Percentiles rank a stretch among this genome's conserved stretches.
phyloP scores from a whole-genome alignment of 495 filamentous ascomycete species.

The Peziza echinospora region DNA sequence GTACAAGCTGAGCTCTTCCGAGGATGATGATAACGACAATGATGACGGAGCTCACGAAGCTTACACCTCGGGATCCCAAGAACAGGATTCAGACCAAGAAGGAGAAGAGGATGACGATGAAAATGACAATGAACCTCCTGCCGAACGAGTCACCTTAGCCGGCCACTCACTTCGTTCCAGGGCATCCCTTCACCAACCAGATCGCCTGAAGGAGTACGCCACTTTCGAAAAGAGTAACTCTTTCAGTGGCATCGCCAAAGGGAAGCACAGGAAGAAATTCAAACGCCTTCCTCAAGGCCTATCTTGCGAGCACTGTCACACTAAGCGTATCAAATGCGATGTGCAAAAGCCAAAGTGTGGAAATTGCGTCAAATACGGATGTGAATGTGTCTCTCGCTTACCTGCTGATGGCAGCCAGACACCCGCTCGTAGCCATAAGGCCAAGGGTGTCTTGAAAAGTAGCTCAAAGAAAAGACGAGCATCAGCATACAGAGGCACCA shows the following conservation, averaged over 20 bases:
- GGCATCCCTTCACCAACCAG: constrained; percentile 4
- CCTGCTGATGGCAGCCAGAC: constrained; percentile 24
- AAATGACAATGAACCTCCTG: constrained; percentile 1
- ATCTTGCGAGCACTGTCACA: constrained; percentile 7
- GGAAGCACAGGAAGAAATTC: not conserved
- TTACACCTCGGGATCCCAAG: not conserved
- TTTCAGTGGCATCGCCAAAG: not conserved
- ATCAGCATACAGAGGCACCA: not conserved
- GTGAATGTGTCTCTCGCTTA: constrained; percentile 13
- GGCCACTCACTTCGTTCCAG: constrained; percentile 7
- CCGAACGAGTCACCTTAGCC: constrained; percentile 5
- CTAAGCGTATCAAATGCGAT: constrained; percentile 9
- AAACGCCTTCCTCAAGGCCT: constrained; percentile 9
- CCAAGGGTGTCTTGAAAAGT: constrained; percentile 1
- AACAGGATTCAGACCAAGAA: not conserved
- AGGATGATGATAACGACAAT: constrained; percentile 6
- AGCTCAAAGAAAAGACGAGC: constrained; percentile 13
- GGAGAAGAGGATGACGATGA: not conserved
- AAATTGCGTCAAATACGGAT: constrained; percentile 5
- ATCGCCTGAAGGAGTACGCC: constrained; percentile 6
- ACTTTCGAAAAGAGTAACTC: constrained; percentile 1
- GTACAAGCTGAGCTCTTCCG: not conserved
- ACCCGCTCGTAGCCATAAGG: constrained; percentile 21
- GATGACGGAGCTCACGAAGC: constrained; percentile 2
- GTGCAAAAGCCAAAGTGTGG: constrained; percentile 10